These are phyloP conservation scores for Penicillium sumatraense DNA, from an alignment of 2,329 filamentous ascomycete species.

Conservation along the genomic window DNA sequence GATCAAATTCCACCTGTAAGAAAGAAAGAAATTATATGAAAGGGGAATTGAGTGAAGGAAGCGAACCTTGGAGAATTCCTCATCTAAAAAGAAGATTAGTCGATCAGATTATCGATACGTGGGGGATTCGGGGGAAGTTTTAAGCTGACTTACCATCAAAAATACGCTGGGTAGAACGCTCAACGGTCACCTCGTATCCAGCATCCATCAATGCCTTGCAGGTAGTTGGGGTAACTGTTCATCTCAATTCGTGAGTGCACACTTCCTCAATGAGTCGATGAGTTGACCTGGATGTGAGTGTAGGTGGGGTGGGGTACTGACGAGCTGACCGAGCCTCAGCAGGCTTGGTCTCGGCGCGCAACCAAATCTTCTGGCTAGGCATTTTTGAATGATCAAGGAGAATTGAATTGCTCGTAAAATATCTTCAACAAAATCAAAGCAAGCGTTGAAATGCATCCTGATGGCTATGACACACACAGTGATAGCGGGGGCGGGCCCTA, in stretches of 20 bases:
- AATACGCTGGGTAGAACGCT: slow-evolving; percentile 70
- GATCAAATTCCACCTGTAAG: slow-evolving; percentile 56
- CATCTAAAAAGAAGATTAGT: slow-evolving; percentile 31
- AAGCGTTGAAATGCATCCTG: slow-evolving; percentile 11
- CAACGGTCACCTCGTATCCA: slow-evolving; percentile 71
- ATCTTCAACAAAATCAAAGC: slow-evolving; percentile 7
- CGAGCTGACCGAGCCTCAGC: slow-evolving; percentile 60
- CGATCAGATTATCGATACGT: neutral
- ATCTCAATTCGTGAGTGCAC: slow-evolving; percentile 17
- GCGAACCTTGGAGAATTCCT: slow-evolving; percentile 42
- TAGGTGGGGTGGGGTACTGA: slow-evolving; percentile 27
- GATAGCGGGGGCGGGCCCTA: slow-evolving; percentile 40
- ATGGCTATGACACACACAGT: slow-evolving; percentile 32
- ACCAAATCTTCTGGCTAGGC: slow-evolving; percentile 53
- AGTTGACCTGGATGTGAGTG: neutral
- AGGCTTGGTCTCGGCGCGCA: slow-evolving; percentile 65
- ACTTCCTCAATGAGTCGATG: slow-evolving; percentile 7
- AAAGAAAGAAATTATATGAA: neutral
- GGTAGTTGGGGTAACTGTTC: slow-evolving; percentile 53
- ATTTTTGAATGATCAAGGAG: slow-evolving; percentile 20
- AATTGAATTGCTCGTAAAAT: slow-evolving; percentile 15
- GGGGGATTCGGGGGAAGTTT: neutral
- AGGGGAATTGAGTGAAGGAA: neutral
- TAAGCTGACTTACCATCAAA: slow-evolving; percentile 44
- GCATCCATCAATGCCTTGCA: slow-evolving; percentile 68